phyloP scores from a whole-genome alignment of 176 grass and related monocot genomes.

The Paspalum vaginatum region DNA sequence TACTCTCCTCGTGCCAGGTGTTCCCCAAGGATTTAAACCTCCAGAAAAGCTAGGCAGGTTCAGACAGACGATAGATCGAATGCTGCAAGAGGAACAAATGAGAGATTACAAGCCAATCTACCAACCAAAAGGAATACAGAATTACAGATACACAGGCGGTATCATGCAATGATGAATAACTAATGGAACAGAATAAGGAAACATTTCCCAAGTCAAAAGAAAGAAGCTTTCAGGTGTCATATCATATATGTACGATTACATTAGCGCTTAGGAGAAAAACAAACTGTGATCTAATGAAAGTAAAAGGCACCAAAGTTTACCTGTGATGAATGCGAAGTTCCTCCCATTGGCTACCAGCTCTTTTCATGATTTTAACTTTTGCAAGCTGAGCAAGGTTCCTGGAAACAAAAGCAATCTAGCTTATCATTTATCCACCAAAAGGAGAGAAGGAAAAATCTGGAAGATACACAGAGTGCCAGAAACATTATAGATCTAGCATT shows the following conservation, averaged over 20 bases:
- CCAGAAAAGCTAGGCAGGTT: slow-evolving; percentile 82
- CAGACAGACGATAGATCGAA: slow-evolving; percentile 73
- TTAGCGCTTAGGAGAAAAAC: slow-evolving; percentile 17
- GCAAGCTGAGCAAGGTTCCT: slow-evolving; percentile 95
- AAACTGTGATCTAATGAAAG: not conserved
- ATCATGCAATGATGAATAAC: slow-evolving; percentile 16
- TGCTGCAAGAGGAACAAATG: slow-evolving; percentile 45
- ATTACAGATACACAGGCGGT: not conserved
- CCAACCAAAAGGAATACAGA: not conserved
- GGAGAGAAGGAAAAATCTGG: slow-evolving; percentile 10
- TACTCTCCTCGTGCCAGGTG: slow-evolving; percentile 44
- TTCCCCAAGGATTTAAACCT: slow-evolving; percentile 76
- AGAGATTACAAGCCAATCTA: slow-evolving; percentile 18
- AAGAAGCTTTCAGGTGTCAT: not conserved
- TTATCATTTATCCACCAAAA: slow-evolving; percentile 28
- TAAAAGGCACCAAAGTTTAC: slow-evolving; percentile 38
- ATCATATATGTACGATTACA: not conserved
- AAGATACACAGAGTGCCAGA: not conserved
- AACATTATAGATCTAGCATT: slow-evolving; percentile 26
- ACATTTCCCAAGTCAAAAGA: not conserved
- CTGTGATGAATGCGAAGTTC: slow-evolving; percentile 74
- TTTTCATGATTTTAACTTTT: slow-evolving; percentile 92
- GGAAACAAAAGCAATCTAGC: slow-evolving; percentile 40
- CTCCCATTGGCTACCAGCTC: slow-evolving; percentile 62
- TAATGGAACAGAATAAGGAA: not conserved